Conservation (phyloP, 2,329 filamentous ascomycete genomes). For the Chalaropsis thielavioides region DNA sequence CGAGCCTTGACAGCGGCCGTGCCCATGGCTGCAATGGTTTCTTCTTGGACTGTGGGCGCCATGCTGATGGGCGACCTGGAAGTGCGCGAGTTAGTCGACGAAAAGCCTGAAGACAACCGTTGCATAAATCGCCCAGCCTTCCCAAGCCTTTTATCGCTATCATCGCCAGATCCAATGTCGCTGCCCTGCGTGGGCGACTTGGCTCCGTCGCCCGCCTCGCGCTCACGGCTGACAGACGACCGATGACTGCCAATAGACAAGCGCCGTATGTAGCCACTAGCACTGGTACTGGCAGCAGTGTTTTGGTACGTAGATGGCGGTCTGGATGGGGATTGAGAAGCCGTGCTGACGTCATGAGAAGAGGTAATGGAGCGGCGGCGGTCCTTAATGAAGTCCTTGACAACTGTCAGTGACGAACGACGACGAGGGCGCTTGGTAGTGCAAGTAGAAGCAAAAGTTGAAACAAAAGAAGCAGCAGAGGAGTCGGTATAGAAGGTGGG, state of each 20-base stretch:
- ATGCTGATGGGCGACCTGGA: constrained; percentile 33
- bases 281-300: constrained; percentile 15
- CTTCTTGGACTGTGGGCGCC: constrained; percentile 38
- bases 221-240: constrained; percentile 37
- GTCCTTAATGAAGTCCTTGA: constrained; percentile 48
- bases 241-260: constrained; percentile 50
- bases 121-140: constrained; percentile 45
- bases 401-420: constrained; percentile 44
- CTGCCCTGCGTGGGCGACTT: constrained; percentile 3
- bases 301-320: constrained; percentile 34
- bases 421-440: constrained; percentile 22
- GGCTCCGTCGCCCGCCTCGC: constrained; percentile 29
- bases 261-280: constrained; percentile 40
- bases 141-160: constrained; percentile 36
- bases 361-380: constrained; percentile 38
- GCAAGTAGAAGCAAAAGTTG: constrained; percentile 4
- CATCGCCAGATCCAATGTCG: constrained; percentile 29
- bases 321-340: constrained; percentile 33
- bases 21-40: constrained; percentile 26
- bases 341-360: constrained; percentile 26
- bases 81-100: constrained; percentile 20
- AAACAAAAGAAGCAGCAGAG: constrained; percentile 7
- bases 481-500: background rate
- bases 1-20: constrained; percentile 16
- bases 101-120: constrained; percentile 40